phyloP scores from a whole-genome alignment of 2,329 filamentous ascomycete species.

The Aureobasidium subglaciale region DNA sequence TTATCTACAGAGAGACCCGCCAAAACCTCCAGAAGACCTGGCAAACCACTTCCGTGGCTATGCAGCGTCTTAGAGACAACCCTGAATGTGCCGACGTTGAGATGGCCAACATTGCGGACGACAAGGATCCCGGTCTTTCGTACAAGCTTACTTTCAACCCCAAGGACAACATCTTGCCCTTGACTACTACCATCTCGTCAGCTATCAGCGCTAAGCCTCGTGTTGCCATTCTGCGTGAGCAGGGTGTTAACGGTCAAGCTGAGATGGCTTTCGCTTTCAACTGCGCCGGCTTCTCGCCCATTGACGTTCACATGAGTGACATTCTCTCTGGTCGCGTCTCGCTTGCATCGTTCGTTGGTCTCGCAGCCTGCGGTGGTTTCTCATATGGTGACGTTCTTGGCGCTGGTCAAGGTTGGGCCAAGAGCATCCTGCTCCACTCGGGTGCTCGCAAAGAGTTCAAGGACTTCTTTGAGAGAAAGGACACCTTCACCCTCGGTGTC shows the following conservation, averaged over 20 bases:
- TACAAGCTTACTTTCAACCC: constrained; percentile 79
- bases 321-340: constrained; percentile 71
- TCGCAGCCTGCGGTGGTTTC: constrained; percentile 95
- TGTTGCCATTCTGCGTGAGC: constrained; percentile 89
- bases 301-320: constrained; percentile 97
- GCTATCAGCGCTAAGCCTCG: constrained; percentile 59
- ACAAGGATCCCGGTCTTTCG: constrained; percentile 71
- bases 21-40: constrained; percentile 76
- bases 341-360: constrained; percentile 73
- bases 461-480: constrained; percentile 74
- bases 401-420: constrained; percentile 94
- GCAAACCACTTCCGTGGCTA: constrained; percentile 79
- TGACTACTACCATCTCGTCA: constrained; percentile 55
- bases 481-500: constrained; percentile 88
- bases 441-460: constrained; percentile 70
- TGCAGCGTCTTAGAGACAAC: constrained; percentile 88
- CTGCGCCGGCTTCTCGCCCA: constrained; percentile 79
- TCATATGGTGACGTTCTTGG: constrained; percentile 89
- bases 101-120: constrained; percentile 65
- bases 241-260: constrained; percentile 91
- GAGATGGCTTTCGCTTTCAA: constrained; percentile 98
- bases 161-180: constrained; percentile 65
- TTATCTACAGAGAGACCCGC: constrained; percentile 63
- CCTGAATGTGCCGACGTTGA: constrained; percentile 79
- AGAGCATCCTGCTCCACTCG: constrained; percentile 79